Evolutionary conservation across 2,329 filamentous ascomycete species (phyloP).

Genomic region (Arthrobotrys entomopaga): DNA sequence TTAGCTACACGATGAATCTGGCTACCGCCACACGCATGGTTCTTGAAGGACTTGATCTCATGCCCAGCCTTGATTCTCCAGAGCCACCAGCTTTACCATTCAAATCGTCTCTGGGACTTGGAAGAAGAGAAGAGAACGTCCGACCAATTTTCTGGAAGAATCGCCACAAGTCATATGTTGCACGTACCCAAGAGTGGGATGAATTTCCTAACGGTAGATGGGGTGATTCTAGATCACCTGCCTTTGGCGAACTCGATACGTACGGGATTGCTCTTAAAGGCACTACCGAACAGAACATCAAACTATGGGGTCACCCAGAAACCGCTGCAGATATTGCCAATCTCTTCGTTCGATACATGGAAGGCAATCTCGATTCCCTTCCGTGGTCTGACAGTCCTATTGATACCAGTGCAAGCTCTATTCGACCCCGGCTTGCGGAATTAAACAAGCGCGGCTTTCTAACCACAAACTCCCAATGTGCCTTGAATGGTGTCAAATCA

Average conservation of each 20-base stretch:
- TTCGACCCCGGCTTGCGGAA: constrained; percentile 79
- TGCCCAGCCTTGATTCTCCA: constrained; percentile 79
- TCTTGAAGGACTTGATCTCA: constrained; percentile 84
- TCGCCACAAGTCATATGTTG: constrained; percentile 92
- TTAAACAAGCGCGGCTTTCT: constrained; percentile 88
- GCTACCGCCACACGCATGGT: constrained; percentile 94
- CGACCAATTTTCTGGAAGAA: constrained; percentile 99
- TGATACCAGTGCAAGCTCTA: constrained; percentile 80
- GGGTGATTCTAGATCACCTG: constrained; percentile 95
- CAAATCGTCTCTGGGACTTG: constrained; percentile 91
- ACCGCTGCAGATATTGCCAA: constrained; percentile 81
- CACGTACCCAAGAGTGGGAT: constrained; percentile 97
- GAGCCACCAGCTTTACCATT: constrained; percentile 92
- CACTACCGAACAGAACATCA: constrained; percentile 93
- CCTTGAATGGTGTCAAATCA: constrained; percentile 89
- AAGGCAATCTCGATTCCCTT: constrained; percentile 80
- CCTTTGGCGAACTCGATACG: constrained; percentile 92
- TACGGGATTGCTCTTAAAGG: constrained; percentile 95
- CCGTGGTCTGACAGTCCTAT: constrained; percentile 96
- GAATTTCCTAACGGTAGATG: constrained; percentile 98
- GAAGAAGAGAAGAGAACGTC: constrained; percentile 90
- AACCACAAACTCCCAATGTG: constrained; percentile 97
- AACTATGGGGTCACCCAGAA: constrained; percentile 89
- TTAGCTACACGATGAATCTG: constrained; percentile 94
- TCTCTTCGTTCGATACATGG: constrained; percentile 85